These are phyloP conservation scores for Grosmannia huntii DNA, from an alignment of 2,329 filamentous ascomycete species.

Conservation along the genomic window DNA sequence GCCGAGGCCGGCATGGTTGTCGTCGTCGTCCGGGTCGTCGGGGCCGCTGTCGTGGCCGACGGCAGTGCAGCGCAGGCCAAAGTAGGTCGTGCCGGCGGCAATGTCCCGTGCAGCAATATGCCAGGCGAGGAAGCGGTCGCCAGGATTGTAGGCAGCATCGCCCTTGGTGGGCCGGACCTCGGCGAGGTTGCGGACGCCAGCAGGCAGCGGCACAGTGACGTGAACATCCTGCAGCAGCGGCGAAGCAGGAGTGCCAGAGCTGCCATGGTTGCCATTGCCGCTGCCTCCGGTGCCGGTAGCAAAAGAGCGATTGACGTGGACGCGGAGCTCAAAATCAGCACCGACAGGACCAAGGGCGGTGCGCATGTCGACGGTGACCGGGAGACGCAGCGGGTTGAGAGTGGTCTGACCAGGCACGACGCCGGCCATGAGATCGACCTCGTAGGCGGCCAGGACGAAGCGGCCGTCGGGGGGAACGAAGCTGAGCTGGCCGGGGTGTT, in stretches of 20 bases:
- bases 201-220: conserved; percentile 67
- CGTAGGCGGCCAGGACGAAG: conserved; percentile 88
- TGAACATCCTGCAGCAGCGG: conserved; percentile 63
- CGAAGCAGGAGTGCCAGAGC: conserved; percentile 40
- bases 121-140: conserved; percentile 68
- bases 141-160: conserved; percentile 69
- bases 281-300: conserved; percentile 23
- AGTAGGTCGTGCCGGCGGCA: conserved; percentile 50
- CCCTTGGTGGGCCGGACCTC: conserved; percentile 72
- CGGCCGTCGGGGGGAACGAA: conserved; percentile 92
- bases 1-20: conserved; percentile 24
- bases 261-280: conserved; percentile 11
- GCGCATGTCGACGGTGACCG: conserved; percentile 68
- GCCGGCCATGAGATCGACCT: conserved; percentile 73
- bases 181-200: conserved; percentile 66
- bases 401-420: conserved; percentile 32
- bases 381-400: conserved; percentile 58
- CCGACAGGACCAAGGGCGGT: conserved; percentile 64
- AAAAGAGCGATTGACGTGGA: conserved; percentile 59
- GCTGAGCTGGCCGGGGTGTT: conserved; percentile 79
- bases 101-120: conserved; percentile 67
- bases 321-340: conserved; percentile 77
- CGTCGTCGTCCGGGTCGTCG: conserved; percentile 28
- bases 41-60: conserved; percentile 45
- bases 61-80: conserved; percentile 68